These are phyloP conservation scores for Saccharomycopsis sp. DNA, from an alignment of 805 yeast species.

Conservation along the genomic window DNA sequence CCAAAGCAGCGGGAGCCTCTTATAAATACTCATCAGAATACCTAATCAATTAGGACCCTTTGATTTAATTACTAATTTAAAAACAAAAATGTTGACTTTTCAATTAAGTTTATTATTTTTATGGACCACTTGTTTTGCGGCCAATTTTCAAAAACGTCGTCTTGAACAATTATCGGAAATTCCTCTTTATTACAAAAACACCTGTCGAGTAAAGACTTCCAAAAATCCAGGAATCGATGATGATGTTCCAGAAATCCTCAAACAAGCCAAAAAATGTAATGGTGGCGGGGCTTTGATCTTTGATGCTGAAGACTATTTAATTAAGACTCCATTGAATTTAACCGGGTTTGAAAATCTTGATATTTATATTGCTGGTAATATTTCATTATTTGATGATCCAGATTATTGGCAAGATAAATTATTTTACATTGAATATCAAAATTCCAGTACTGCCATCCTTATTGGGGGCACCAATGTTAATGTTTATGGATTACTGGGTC, in stretches of 20 bases:
- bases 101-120: no score
- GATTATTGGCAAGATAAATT: conserved; percentile 15
- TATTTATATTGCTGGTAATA: conserved; percentile 11
- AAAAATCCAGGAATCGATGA: no score
- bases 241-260: conserved; percentile 7
- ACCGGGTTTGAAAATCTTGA: conserved; percentile 12
- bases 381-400: conserved; percentile 7
- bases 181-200: no score
- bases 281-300: conserved; percentile 14
- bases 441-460: conserved; percentile 12
- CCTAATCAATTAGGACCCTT: no score
- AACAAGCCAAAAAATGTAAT: conserved; percentile 2
- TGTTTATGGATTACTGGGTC: conserved; percentile 9
- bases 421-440: conserved; percentile 6
- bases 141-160: no score
- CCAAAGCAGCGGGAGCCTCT: no score
- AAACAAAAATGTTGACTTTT: no score
- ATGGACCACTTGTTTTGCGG: no score
- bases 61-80: no score
- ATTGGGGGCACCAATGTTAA: conserved; percentile 14
- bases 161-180: no score
- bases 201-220: no score
- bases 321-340: conserved; percentile 7
- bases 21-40: no score
- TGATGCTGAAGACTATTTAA: conserved; percentile 2